Conservation (phyloP, 192 early-diverging fungal species). For the Coemansia nantahalensis region DNA sequence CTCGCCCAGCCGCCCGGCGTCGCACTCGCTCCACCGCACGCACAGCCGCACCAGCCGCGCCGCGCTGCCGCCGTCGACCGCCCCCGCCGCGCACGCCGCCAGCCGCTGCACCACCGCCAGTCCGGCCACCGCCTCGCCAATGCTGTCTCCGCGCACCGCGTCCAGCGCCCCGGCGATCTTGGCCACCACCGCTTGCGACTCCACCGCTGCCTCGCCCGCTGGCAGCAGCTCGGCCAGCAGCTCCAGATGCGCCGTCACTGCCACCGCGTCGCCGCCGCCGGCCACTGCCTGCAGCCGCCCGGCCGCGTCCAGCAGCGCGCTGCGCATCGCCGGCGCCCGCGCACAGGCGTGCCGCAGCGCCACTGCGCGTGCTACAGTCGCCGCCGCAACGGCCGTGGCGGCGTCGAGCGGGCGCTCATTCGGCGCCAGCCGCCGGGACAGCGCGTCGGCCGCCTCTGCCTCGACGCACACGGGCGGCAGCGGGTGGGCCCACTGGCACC, state of each 20-base stretch:
- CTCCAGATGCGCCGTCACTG: conserved; percentile 24
- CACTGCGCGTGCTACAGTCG: conserved; percentile 15
- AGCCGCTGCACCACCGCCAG: conserved; percentile 20
- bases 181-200: conserved; percentile 9
- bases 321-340: conserved; percentile 31
- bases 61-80: conserved; percentile 14
- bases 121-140: background rate
- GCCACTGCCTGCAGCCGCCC: conserved; percentile 1
- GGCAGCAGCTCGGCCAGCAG: conserved; percentile 42
- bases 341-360: conserved; percentile 20
- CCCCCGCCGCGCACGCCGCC: conserved; percentile 9
- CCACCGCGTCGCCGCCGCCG: background rate
- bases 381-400: background rate
- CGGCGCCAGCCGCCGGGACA: conserved; percentile 13
- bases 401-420: background rate
- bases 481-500: conserved; percentile 35
- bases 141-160: conserved; percentile 2
- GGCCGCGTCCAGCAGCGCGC: conserved; percentile 22
- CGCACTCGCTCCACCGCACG: conserved; percentile 12
- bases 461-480: conserved; percentile 17
- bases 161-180: conserved; percentile 14
- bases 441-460: conserved; percentile 12
- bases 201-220: conserved; percentile 5
- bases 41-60: conserved; percentile 20
- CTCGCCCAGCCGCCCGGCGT: background rate